These are phyloP conservation scores for Penicillium crustosum DNA, from an alignment of 2,329 filamentous ascomycete genomes.

Conservation along the genomic window DNA sequence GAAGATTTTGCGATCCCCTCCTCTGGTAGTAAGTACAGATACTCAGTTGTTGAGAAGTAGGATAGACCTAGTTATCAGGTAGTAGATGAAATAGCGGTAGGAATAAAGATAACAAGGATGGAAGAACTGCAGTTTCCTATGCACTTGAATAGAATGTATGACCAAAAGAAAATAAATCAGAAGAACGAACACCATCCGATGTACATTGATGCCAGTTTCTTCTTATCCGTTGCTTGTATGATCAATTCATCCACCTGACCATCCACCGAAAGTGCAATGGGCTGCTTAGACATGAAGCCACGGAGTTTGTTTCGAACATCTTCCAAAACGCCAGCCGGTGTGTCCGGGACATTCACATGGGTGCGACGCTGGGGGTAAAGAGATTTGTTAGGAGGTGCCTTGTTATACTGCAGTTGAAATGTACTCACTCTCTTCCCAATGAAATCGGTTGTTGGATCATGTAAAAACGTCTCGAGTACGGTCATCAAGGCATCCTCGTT, in stretches of 20 bases:
- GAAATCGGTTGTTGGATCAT: slow-evolving; percentile 93
- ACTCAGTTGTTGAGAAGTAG: neutral
- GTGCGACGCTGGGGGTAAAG: slow-evolving; percentile 48
- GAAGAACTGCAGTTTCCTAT: neutral
- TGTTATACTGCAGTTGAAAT: neutral
- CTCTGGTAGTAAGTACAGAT: neutral
- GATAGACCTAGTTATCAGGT: neutral
- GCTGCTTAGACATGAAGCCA: slow-evolving; percentile 81
- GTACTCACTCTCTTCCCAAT: slow-evolving; percentile 65
- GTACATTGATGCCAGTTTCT: slow-evolving; percentile 88
- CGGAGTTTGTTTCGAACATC: slow-evolving; percentile 83
- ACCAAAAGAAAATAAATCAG: slow-evolving; percentile 31
- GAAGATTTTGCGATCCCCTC: too few species aligned
- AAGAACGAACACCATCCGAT: slow-evolving; percentile 86
- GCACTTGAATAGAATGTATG: neutral
- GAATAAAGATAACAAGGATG: neutral
- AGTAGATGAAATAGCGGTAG: neutral
- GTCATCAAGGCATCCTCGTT: slow-evolving; percentile 97
- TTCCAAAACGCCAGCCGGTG: slow-evolving; percentile 78
- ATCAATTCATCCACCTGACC: slow-evolving; percentile 97
- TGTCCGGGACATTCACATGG: slow-evolving; percentile 59
- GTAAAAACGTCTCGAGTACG: slow-evolving; percentile 92
- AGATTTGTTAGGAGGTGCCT: neutral
- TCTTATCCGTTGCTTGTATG: slow-evolving; percentile 75
- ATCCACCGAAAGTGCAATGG: slow-evolving; percentile 88